Base-by-base conservation (phyloP, 352 stramenopile species). In the Pythium phragmitis region DNA sequence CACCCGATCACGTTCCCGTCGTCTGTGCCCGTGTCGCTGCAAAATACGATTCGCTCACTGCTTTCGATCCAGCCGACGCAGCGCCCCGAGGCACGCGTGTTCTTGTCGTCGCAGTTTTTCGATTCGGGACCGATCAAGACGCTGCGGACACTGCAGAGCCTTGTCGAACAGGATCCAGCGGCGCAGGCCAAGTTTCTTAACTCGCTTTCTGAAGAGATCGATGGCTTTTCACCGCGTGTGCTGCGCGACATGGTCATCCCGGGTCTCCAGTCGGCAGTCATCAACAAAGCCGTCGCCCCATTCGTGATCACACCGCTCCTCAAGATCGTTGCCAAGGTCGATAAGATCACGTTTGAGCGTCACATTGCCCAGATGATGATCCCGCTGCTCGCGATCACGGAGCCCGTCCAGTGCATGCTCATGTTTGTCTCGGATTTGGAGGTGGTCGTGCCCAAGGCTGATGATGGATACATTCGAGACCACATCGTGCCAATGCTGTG, bases 391-490 rank as follows among this genome's bases (percentile, higher is more conserved):
- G 75, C 76, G 4, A 96, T 96, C 59, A 80, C 81, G n/a, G 87
- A 96, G 66, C 87, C 87, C 1, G 85, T 94, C 34, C 87, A 96
- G 67, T 94, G 85, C 59, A 96, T 96, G 87, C 83, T 96, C 42
- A 96, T 94, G 85, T 96, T 96, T 47, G 87, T 96, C 12, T 92
- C 83, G 33, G 85, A 93, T 52, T 67, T 96, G 13, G 85, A 96
- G 57, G 77, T 82, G 28, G 65, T 96, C 23, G 80, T 96, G 21
- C 85, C 85, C 2, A 96, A 96, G 57, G 87, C 87, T 1, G 87
- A 96, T 34, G 85, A 96, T 26, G 81, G 69, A n/a, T 96, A 91
- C 72, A 94, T 93, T 52, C 85, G 87, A n/a, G 87, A 96, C 60
- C 87, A 96, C 62, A 84, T 96, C 59, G 87, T 96, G 7, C 87